These are phyloP conservation scores for Huntiella savannae DNA, from an alignment of 2,329 filamentous ascomycete species.

Conservation along the genomic window DNA sequence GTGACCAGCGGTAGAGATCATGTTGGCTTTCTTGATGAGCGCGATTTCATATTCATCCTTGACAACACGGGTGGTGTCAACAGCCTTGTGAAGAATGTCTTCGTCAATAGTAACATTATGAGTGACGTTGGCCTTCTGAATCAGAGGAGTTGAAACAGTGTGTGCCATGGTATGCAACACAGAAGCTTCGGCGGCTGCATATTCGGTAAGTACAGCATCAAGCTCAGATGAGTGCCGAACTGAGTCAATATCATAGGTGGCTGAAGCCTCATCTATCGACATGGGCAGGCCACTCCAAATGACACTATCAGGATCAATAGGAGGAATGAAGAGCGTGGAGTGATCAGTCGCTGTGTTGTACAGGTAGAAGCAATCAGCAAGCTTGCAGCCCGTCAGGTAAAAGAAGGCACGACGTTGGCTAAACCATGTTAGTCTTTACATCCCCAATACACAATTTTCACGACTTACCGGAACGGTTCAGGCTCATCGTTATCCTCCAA, in stretches of 20 bases:
- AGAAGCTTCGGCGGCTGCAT: conserved; percentile 23
- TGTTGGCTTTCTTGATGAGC: conserved; percentile 53
- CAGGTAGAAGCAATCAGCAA: conserved; percentile 61
- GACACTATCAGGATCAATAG: conserved; percentile 69
- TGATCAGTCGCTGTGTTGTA: conserved; percentile 60
- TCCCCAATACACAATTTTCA: no score
- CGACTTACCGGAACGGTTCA: conserved; percentile 52
- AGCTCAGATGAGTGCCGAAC: conserved; percentile 56
- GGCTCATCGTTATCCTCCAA: conserved; percentile 80
- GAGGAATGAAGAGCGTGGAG: conserved; percentile 78
- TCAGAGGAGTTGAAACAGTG: conserved; percentile 54
- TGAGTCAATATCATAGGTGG: conserved; percentile 63
- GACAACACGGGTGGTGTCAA: conserved; percentile 48
- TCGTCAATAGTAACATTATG: conserved; percentile 42
- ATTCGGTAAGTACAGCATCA: conserved; percentile 44
- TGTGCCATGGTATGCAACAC: conserved; percentile 60
- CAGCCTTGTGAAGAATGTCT: conserved; percentile 35
- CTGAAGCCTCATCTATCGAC: conserved; percentile 52
- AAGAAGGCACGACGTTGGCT: conserved; percentile 86
- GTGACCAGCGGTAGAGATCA: conserved; percentile 49
- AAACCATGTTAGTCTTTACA: neutral
- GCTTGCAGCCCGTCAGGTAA: conserved; percentile 71
- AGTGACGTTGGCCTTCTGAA: conserved; percentile 49
- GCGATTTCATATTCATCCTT: conserved; percentile 62
- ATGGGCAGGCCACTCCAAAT: conserved; percentile 87